Percentiles rank a stretch among this genome's conserved stretches.
These are phyloP conservation scores for Coemansia sp. DNA, from an alignment of 192 early-diverging fungal genomes.

Conservation along the genomic window DNA sequence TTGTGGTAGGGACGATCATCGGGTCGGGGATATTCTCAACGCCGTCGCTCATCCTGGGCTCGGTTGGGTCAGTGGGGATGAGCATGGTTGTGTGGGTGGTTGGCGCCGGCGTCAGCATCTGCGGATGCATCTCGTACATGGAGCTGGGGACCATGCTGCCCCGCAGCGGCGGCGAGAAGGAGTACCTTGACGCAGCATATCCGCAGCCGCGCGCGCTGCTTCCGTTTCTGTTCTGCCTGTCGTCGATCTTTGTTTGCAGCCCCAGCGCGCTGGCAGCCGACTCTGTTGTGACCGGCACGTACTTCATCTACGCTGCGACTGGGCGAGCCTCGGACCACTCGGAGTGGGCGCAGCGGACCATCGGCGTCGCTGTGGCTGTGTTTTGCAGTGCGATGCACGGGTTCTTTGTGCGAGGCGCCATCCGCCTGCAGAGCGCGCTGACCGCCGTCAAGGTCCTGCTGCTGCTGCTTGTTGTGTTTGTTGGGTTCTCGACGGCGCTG, in stretches of 20 bases:
- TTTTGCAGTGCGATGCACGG: constrained; percentile 32
- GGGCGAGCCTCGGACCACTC: constrained; percentile 19
- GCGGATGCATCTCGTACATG: constrained; percentile 50
- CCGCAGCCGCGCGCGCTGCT: constrained; percentile 54
- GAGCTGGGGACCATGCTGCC: constrained; percentile 60
- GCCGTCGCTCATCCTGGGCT: constrained; percentile 36
- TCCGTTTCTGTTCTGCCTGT: constrained; percentile 52
- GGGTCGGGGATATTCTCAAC: constrained; percentile 54
- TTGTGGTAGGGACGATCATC: constrained; percentile 53
- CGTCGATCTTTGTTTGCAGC: constrained; percentile 33
- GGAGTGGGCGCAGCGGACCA: constrained; percentile 43
- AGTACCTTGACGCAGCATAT: constrained; percentile 59
- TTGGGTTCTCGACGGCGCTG: constrained; percentile 16
- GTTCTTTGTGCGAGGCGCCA: constrained; percentile 25
- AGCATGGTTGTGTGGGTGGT: constrained; percentile 48
- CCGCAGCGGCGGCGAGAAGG: constrained; percentile 62
- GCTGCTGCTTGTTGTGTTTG: constrained; percentile 42
- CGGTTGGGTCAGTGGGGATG: constrained; percentile 47
- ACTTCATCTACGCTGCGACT: constrained; percentile 40
- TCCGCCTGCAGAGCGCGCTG: constrained; percentile 39
- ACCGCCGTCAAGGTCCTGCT: constrained; percentile 52
- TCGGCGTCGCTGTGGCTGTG: constrained; percentile 35
- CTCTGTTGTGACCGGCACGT: constrained; percentile 46
- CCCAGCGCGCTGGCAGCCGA: constrained; percentile 48
- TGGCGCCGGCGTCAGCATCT: constrained; percentile 40